Conservation (phyloP, 2,329 filamentous ascomycete genomes). For the Tolypocladium inflatum region DNA sequence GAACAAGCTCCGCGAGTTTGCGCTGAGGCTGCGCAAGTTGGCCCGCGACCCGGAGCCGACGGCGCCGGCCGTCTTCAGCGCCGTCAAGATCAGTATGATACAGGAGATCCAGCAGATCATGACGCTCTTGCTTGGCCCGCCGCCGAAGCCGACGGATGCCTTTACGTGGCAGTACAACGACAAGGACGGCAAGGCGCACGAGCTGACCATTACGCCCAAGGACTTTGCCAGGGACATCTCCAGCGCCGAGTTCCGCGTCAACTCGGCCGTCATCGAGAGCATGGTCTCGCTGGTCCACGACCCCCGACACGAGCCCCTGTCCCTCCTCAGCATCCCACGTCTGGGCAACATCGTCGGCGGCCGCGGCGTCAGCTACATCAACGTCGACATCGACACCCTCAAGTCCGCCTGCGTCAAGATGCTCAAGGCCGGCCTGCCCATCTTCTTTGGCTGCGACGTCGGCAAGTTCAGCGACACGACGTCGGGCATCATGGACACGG, state of each 20-base stretch:
- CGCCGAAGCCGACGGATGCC: conserved; percentile 56
- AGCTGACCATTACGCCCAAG: conserved; percentile 55
- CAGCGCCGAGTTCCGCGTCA: conserved; percentile 48
- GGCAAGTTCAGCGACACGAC: conserved; percentile 65
- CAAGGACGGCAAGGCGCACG: conserved; percentile 52
- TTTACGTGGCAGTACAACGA: conserved; percentile 79
- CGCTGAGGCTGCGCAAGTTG: conserved; percentile 58
- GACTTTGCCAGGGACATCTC: conserved; percentile 64
- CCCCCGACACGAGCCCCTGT: conserved; percentile 65
- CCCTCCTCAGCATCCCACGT: conserved; percentile 64
- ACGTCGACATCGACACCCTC: conserved; percentile 64
- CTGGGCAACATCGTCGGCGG: conserved; percentile 78
- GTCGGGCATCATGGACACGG: conserved; percentile 71
- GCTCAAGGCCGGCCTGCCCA: conserved; percentile 67
- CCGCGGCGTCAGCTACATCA: conserved; percentile 69
- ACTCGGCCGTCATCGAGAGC: conserved; percentile 49
- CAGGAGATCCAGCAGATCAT: conserved; percentile 71
- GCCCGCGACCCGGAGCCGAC: conserved; percentile 20
- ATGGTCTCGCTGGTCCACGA: conserved; percentile 82
- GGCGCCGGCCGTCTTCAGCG: conserved; percentile 30
- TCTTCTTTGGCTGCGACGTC: conserved; percentile 86
- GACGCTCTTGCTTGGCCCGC: conserved; percentile 74
- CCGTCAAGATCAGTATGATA: conserved; percentile 63
- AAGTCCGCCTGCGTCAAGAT: conserved; percentile 67
- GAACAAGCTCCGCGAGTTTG: conserved; percentile 80